These are phyloP conservation scores for Colletotrichum kahawae DNA, from an alignment of 2,329 filamentous ascomycete genomes.

Conservation along the genomic window DNA sequence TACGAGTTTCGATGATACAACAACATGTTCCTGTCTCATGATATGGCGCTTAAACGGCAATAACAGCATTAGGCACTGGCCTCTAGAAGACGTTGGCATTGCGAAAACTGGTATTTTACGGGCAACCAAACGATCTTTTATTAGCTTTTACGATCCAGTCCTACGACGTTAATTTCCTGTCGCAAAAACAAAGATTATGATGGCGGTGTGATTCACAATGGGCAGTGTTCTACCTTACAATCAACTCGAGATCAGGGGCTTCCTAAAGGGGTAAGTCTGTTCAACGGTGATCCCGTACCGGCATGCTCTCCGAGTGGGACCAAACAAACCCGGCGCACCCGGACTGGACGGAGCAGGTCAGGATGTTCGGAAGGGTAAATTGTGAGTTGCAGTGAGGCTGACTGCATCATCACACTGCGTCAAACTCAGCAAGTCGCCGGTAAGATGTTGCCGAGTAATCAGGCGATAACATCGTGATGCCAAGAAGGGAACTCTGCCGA, in stretches of 20 bases:
- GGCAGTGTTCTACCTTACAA: background rate
- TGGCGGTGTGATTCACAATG: background rate
- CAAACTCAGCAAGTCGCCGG: background rate
- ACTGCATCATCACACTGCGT: background rate
- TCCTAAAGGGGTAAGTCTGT: background rate
- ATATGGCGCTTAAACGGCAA: too few relatives aligned
- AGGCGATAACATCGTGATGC: background rate
- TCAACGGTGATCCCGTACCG: background rate
- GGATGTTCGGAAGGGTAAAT: background rate
- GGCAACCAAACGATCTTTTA: too few relatives aligned
- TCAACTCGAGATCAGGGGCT: background rate
- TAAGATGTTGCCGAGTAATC: background rate
- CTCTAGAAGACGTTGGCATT: too few relatives aligned
- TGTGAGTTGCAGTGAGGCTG: background rate
- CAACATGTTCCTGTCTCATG: too few relatives aligned
- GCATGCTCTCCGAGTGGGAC: background rate
- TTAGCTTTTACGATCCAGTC: background rate
- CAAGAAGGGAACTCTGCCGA: background rate
- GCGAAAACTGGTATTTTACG: too few relatives aligned
- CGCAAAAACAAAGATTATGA: background rate
- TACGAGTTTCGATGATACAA: too few relatives aligned
- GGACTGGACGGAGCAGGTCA: background rate
- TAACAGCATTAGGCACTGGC: too few relatives aligned
- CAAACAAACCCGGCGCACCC: background rate
- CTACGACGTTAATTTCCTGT: accelerated